Base-by-base conservation (phyloP, 352 stramenopile species). In the Phytophthora meadii region DNA sequence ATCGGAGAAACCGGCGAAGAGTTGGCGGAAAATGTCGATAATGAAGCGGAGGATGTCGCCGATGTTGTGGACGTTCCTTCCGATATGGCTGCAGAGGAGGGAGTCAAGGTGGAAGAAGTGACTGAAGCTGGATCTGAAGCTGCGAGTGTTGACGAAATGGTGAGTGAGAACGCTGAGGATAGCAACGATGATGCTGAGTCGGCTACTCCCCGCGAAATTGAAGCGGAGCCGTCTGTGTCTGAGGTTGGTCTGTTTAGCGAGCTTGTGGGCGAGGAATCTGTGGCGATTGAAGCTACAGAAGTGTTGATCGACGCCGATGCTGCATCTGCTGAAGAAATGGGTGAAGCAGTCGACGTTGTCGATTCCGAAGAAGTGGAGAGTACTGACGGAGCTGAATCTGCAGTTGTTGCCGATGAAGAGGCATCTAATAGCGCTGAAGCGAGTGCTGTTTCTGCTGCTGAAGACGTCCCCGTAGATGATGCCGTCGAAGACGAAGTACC, bases 271-370 rank as follows among this genome's bases (percentile, higher is more conserved):
- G 65, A 64, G 15, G 30, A 47, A 48, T 56, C 28, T 61, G 54
- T 69, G 42, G 47, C 50, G 54, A 64, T 70, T 48, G 46, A 68
- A 64, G 70, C 25, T 54, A 45, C 46, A 32, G 37, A 65, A 47
- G n/a, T n/a, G 15, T 61, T 22, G 25, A 27, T 54, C 42, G 49
- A 61, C 27, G 44, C 10, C 1, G 50, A 60, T 53, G 41, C 14
- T 48, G 61, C 70, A 9, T 1, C 22, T 39, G 12, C 10, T 30
- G 42, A 49, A 14, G 30, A 55, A 19, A 36, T 40, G 4, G 32
- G 46, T 5, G 30, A 36, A 36, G 30, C 30, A 3, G 30, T 36
- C 3, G 30, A 36, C 7, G 9, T 36, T 36, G 30, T 10, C 30
- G 53, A 36, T 4, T 19, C 14, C 4, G 37, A 42, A 22, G 28